Percentiles rank a stretch among this genome's conserved stretches.
Evolutionary conservation across 2,329 filamentous ascomycete genomes (phyloP).

Genomic region (Tolypocladium tropicale): DNA sequence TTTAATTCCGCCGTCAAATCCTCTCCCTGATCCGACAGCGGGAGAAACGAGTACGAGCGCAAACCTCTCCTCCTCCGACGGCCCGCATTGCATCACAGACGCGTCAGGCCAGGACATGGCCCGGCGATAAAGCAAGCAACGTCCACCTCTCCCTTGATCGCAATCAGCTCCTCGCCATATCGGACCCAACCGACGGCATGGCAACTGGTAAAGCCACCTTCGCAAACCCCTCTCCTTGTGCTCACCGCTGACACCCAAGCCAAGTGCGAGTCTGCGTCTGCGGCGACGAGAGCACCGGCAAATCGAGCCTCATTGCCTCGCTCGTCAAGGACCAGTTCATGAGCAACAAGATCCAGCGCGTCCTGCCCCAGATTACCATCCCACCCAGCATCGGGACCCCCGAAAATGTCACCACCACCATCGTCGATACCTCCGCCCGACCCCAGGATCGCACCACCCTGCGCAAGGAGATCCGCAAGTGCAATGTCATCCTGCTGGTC

Average conservation of each 20-base stretch:
- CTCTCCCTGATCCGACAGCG: background rate
- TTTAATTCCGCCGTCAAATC: background rate
- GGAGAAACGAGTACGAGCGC: background rate
- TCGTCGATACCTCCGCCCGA: conserved; percentile 92
- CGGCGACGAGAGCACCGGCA: conserved; percentile 92
- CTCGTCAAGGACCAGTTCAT: conserved; percentile 97
- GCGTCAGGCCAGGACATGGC: conserved; percentile 8
- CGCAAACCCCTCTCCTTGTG: background rate
- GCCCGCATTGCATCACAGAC: background rate
- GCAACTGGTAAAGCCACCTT: conserved; percentile 12
- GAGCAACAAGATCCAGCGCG: conserved; percentile 86
- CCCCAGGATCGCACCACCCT: conserved; percentile 86
- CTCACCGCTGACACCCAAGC: conserved; percentile 8
- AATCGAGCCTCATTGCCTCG: conserved; percentile 86
- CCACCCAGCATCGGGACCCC: conserved; percentile 87
- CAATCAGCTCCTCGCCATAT: background rate
- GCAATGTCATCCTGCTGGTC: conserved; percentile 91
- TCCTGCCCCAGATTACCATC: conserved; percentile 90
- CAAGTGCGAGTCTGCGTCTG: conserved; percentile 86
- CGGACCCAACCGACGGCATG: conserved; percentile 10
- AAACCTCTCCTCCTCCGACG: background rate
- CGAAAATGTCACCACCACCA: conserved; percentile 93
- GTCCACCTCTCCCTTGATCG: background rate
- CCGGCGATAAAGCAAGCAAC: conserved; percentile 3
- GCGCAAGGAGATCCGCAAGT: conserved; percentile 90